These are phyloP conservation scores for Sutorius eximius DNA, from an alignment of 1,284 basidiomycete genomes.

Conservation along the genomic window DNA sequence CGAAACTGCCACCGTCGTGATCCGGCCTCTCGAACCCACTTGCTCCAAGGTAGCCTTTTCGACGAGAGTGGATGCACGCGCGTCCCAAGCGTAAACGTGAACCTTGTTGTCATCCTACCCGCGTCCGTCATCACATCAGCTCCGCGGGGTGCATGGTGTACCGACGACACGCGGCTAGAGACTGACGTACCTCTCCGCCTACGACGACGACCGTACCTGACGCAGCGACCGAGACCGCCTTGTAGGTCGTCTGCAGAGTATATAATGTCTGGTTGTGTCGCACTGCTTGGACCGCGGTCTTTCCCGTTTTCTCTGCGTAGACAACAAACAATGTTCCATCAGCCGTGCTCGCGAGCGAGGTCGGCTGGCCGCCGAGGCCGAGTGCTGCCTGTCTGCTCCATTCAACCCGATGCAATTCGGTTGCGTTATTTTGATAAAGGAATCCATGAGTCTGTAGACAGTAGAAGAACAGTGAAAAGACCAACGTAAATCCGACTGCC, in stretches of 20 bases:
- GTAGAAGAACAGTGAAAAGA: background rate
- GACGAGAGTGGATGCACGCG: slow-evolving; percentile 46
- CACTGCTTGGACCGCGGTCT: slow-evolving; percentile 63
- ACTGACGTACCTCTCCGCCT: slow-evolving; percentile 64
- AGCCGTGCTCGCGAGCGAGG: slow-evolving; percentile 56
- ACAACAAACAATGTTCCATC: slow-evolving; percentile 74
- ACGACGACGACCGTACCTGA: slow-evolving; percentile 60
- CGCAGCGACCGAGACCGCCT: slow-evolving; percentile 59
- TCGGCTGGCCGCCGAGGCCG: slow-evolving; percentile 69
- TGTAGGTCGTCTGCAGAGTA: slow-evolving; percentile 53
- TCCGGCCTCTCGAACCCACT: slow-evolving; percentile 55
- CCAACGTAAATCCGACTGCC: slow-evolving; percentile 57
- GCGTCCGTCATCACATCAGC: background rate
- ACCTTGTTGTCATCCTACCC: slow-evolving; percentile 68
- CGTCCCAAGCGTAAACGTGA: slow-evolving; percentile 71
- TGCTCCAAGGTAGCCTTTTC: slow-evolving; percentile 64
- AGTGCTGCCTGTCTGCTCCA: slow-evolving; percentile 46
- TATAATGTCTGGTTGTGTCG: slow-evolving; percentile 65
- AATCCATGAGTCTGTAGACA: background rate
- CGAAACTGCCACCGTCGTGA: slow-evolving; percentile 82
- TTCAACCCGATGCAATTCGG: background rate
- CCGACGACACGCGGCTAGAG: background rate
- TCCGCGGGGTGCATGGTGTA: background rate
- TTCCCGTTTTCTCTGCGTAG: slow-evolving; percentile 47
- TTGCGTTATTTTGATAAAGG: background rate